These are phyloP conservation scores for Lepidium campestre DNA, from an alignment of 441 rosid genomes.

Conservation along the genomic window DNA sequence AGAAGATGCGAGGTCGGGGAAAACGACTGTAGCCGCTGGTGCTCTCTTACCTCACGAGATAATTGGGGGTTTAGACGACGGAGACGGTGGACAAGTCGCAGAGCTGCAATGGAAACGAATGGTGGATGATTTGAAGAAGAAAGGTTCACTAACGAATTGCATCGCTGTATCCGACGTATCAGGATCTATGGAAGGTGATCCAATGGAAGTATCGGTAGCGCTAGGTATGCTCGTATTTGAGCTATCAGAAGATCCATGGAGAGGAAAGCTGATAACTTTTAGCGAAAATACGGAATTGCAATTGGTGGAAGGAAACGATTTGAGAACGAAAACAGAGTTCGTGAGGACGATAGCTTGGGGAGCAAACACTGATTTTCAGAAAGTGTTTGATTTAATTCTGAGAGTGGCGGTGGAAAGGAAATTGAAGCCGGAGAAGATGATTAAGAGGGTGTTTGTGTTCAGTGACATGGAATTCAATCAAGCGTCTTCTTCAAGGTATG, in stretches of 20 bases:
- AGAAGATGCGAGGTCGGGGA: slow-evolving; percentile 28
- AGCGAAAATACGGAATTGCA: slow-evolving; percentile 40
- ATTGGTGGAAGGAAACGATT: slow-evolving; percentile 31
- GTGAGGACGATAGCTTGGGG: slow-evolving; percentile 31
- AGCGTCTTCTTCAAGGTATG: not conserved
- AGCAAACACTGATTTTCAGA: slow-evolving; percentile 35
- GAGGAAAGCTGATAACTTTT: slow-evolving; percentile 57
- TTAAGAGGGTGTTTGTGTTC: slow-evolving; percentile 46
- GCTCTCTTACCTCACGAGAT: slow-evolving; percentile 52
- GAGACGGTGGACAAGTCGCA: slow-evolving; percentile 32
- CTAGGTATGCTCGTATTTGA: slow-evolving; percentile 56
- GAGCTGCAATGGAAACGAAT: slow-evolving; percentile 47
- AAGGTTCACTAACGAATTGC: slow-evolving; percentile 45
- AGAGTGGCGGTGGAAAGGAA: slow-evolving; percentile 31
- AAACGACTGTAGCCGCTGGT: slow-evolving; percentile 36
- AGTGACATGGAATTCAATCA: slow-evolving; percentile 59
- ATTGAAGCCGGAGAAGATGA: slow-evolving; percentile 38
- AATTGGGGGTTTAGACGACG: slow-evolving; percentile 18
- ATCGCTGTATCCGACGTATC: slow-evolving; percentile 58
- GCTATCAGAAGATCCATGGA: slow-evolving; percentile 50
- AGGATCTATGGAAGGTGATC: slow-evolving; percentile 35
- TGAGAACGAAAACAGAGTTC: slow-evolving; percentile 29
- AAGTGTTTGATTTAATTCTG: slow-evolving; percentile 42
- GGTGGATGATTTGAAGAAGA: slow-evolving; percentile 39
- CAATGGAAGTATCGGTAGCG: slow-evolving; percentile 55